A percentile compares a stretch with the other conserved stretches of the same genome.
These are phyloP conservation scores for Termitomyces sp. DNA, from an alignment of 768 basidiomycete species.

Conservation along the genomic window DNA sequence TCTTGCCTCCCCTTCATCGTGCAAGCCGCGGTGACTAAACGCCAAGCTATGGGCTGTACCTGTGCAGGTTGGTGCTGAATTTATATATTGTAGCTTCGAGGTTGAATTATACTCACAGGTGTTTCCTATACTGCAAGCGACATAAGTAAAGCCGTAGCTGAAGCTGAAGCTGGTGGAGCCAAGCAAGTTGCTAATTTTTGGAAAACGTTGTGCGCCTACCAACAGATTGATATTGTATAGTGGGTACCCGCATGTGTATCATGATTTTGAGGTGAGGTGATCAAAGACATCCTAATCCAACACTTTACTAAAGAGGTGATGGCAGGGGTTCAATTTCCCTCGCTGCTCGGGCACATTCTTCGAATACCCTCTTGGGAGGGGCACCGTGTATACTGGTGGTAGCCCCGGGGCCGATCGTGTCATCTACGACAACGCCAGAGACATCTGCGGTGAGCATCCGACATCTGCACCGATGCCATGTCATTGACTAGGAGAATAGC, in stretches of 20 bases:
- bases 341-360: constrained; percentile 19
- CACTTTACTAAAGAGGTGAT: background rate
- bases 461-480: background rate
- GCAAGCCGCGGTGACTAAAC: constrained; percentile 14
- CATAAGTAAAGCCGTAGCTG: constrained; percentile 14
- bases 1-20: constrained; percentile 5
- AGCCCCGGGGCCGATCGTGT: constrained; percentile 26
- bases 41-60: constrained; percentile 17
- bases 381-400: constrained; percentile 17
- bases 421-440: constrained; percentile 19
- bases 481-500: constrained; percentile 11
- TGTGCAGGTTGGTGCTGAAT: constrained; percentile 16
- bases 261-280: constrained; percentile 19
- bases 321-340: constrained; percentile 20
- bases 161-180: constrained; percentile 18
- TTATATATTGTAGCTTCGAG: background rate
- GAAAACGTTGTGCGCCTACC: background rate
- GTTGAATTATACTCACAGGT: background rate
- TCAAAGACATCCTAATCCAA: background rate
- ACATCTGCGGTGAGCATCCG: constrained; percentile 20
- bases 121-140: constrained; percentile 14
- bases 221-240: constrained; percentile 2
- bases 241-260: constrained; percentile 21
- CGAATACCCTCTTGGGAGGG: constrained; percentile 21
- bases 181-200: constrained; percentile 7